Base-by-base conservation (phyloP, 768 basidiomycete genomes). In the Termitomyces sp. region DNA sequence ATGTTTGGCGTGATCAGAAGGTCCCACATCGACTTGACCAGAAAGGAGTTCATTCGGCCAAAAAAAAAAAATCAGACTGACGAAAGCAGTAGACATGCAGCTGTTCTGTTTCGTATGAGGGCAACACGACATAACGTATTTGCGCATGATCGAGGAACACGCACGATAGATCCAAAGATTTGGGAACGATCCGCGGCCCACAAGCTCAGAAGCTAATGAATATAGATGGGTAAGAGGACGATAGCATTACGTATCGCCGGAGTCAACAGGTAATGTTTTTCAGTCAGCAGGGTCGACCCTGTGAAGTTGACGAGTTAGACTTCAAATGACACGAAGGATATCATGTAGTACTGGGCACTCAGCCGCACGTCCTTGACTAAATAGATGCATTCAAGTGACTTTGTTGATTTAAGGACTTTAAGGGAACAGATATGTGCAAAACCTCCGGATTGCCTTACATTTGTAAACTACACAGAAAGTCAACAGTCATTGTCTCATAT, bases 101-200 rank as follows among this genome's bases (percentile, higher is more conserved):
- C 37, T 40, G 22, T 38, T 45, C 28, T 56, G 34, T 32, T 21
- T 53, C 30, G 45, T 17, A 19, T 47, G 42, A 53, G 45, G 55
- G 55, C 34, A 54, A 56, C 58, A 59, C 19, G 51, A 58, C 56
- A 59, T 54, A 58, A 54, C 57, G 51, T 49, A 48, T 43, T 40
- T 47, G 46, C 52, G 37, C 38, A 42, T 53, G 56, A 30, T 42
- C 38, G 57, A 53, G 55, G 55, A 51, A 50, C 49, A 53, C 24
- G 52, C 10, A 37, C 34, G 40, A 49, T 54, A 51, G 52, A 55
- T 49, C 26, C 45, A 46, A 28, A 43, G 46, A 52, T 55, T 49
- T 24, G 43, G 42, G 34, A 53, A 44, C 61, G 63, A 64, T 64
- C 63, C 63, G 63, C 63, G 61, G 63, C 59, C 59, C 54, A 52